Evolutionary conservation across 2,329 filamentous ascomycete species (phyloP).

Genomic region (Claviceps africana): DNA sequence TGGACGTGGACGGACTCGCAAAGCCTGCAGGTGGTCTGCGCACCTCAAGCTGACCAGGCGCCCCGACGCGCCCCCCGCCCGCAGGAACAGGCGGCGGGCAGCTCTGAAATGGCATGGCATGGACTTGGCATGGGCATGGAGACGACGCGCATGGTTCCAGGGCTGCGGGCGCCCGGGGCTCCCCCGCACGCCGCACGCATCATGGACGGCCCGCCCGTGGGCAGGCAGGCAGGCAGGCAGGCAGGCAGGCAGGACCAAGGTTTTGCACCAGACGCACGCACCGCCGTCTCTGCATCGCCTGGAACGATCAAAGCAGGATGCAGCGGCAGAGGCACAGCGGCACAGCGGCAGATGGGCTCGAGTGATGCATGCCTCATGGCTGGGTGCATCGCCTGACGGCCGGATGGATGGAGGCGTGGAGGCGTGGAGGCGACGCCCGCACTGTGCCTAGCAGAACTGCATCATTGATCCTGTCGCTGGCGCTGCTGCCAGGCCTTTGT

Average conservation of each 20-base stretch:
- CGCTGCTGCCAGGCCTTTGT: not conserved
- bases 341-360: no score
- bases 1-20: no score
- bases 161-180: no score
- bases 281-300: not conserved
- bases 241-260: not conserved
- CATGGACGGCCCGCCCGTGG: not conserved
- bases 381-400: no score
- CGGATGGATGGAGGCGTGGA: not conserved
- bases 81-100: not conserved
- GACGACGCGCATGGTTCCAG: not conserved
- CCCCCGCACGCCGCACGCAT: not conserved
- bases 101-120: not conserved
- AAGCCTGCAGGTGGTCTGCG: no score
- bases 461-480: no score
- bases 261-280: not conserved
- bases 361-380: conserved; percentile 1
- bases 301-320: not conserved
- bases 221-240: no score
- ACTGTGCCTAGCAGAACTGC: not conserved
- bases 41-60: no score
- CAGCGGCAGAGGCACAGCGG: no score
- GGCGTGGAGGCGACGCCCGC: not conserved
- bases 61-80: no score
- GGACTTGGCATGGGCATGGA: no score